A percentile compares a stretch with the other conserved stretches of the same genome.
These are phyloP conservation scores for Fusarium compactum DNA, from an alignment of 2,329 filamentous ascomycete species.

Conservation along the genomic window DNA sequence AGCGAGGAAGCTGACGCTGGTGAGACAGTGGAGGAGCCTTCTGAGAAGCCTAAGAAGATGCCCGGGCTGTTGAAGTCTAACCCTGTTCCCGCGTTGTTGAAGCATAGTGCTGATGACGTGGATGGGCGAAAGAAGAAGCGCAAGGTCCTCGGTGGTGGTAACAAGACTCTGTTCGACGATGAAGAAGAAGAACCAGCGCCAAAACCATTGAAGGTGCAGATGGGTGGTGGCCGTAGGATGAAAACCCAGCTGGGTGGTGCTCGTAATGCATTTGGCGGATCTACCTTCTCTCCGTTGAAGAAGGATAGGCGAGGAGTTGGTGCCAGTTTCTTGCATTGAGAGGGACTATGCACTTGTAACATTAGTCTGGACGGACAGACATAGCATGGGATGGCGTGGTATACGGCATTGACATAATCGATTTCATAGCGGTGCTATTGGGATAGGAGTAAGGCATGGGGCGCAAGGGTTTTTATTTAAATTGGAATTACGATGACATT, in stretches of 20 bases:
- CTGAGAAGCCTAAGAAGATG: constrained; percentile 23
- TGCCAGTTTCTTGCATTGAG: constrained; percentile 69
- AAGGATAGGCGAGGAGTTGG: constrained; percentile 72
- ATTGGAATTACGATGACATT: not conserved
- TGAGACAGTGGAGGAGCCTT: constrained; percentile 50
- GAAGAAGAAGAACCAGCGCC: constrained; percentile 64
- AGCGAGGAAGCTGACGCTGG: constrained; percentile 52
- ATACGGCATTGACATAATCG: constrained; percentile 1
- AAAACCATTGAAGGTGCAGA: constrained; percentile 51
- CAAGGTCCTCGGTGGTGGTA: constrained; percentile 73
- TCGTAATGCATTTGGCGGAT: constrained; percentile 63
- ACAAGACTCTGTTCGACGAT: constrained; percentile 77
- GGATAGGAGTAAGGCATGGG: not conserved
- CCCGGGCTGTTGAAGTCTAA: constrained; percentile 28
- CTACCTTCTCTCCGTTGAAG: constrained; percentile 78
- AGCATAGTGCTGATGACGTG: constrained; percentile 45
- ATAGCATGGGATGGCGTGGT: constrained; percentile 39
- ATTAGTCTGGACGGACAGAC: not conserved
- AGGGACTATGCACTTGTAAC: not conserved
- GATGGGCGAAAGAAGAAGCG: constrained; percentile 76
- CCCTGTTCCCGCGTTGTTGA: constrained; percentile 7
- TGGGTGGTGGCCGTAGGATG: constrained; percentile 45
- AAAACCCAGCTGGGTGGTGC: constrained; percentile 56
- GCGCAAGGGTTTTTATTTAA: constrained; percentile 13
- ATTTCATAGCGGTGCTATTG: not conserved